Base-by-base conservation (phyloP, 192 early-diverging fungal species). In the Coemansia sp. region DNA sequence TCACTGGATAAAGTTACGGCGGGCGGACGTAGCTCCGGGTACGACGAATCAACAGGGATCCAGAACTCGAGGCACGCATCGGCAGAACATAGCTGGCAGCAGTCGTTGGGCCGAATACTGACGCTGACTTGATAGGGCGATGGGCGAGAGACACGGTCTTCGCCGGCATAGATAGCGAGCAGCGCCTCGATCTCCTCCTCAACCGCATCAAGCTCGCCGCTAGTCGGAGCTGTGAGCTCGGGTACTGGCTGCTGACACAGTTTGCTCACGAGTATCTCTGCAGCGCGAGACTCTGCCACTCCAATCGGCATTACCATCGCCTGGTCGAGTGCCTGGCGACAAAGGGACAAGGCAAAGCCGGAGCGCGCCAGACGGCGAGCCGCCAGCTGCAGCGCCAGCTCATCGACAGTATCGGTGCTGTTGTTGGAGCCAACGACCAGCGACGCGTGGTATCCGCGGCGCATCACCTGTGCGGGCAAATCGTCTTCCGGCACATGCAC, bases 401-500 rank as follows among this genome's bases (percentile, higher is more conserved):
- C 60, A 9, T 5, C 36, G 3, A n/a, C 46, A 15, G n/a, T n/a
- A n/a, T n/a, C n/a, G n/a, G n/a, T n/a, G n/a, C n/a, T n/a, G n/a
- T n/a, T n/a, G n/a, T 59, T 32, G 0, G 46, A 42, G 6, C 27
- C 64, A 3, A 68, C 56, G 2, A 73, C 36, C n/a, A 54, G 27
- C 2, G 77, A 58, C 1, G 76, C 43, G 3, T 59, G 40, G 41
- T 77, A 74, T 20, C 17, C 41, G 35, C 70, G 71, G 1, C 53
- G 64, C 68, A 76, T 40, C 12, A 85, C 63, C 31, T 68, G 54
- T 5, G 45, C 29, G 10, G 84, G 84, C 59, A 81, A 62, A 80
- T 90, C 95, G 72, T 93, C 93, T 62, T 97, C 95, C 11, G 95
- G 94, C 17, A 97, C 90, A 76, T 97, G 90, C 17, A 94, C 62